Evolutionary conservation across 2,329 filamentous ascomycete species (phyloP), one percentile per base, ranked within the genome.

Genomic region (Pseudocercospora ulei): DNA sequence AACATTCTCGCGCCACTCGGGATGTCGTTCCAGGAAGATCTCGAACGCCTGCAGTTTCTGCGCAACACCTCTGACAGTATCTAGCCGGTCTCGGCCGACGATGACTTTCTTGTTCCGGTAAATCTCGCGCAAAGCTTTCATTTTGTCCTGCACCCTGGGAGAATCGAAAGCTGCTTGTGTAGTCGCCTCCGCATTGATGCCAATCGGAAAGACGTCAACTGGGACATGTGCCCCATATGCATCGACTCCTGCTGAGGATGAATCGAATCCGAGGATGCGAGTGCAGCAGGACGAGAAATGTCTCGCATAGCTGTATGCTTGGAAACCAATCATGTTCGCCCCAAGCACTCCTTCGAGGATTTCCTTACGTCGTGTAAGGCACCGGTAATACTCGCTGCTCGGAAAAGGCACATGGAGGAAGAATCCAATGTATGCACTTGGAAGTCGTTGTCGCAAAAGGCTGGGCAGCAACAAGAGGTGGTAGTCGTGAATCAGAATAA

Each of bases 11-110:
- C 78, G 77, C 87, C 86, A 95, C 61, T 94, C 80, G 2, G 88
- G 87, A 57, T 90, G 92, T 46, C 80, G 73, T 55, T 92, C 83
- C 24, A 96, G 71, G 66, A 96, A 95, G 42, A 81, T 75, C 62
- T 95, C 85, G 59, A 94, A 96, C 0, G 87, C 88, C 66, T 92
- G 82, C 19, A 96, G 70, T 64, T 96, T 96, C 63, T 95, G 88
- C n/a, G 84, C 79, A 8, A 96, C 87, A 56, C 90, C 88, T 46
- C 87, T 76, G 28, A 93, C 85, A 53, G 82, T 88, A 61, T 96
- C 88, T 35, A 96, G 68, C n/a, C 88, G 79, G 61, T 96, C 88
- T 52, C 88, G 78, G 7, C 88, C 88, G 39, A 96, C 86, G 52
- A 96, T 94, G 53, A 96, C 80, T 65, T 92, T 93, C 66, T 88